Base-by-base conservation (phyloP, 2,329 filamentous ascomycete species). In the Aureobasidium lini region DNA sequence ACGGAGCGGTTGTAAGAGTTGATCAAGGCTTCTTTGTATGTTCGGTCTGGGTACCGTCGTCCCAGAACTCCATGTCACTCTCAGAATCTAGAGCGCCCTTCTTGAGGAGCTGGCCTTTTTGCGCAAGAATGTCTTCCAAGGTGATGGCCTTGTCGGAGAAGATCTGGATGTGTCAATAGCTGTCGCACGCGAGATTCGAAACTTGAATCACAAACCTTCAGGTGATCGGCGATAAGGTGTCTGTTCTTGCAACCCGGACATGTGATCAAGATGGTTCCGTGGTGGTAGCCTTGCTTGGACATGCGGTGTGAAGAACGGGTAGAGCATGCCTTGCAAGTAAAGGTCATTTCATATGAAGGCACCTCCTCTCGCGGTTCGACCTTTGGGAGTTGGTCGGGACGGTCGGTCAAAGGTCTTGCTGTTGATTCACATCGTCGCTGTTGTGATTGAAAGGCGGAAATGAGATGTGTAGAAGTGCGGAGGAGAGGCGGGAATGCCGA, bases 221-320 rank as follows among this genome's bases (percentile, higher is more conserved):
- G 76, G 72, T 99, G 89, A 72, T 99, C 94, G 69, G 85, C 88
- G 67, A 99, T 97, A 65, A 99, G 76, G 76, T 99, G 94, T 28
- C 91, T 83, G 70, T 90, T 92, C 68, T 86, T 85, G 75, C 94
- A 99, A 3, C 79, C 78, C 0, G 94, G 93, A 71, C 94, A 99
- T 36, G 87, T 87, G 64, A 97, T 92, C 60, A 99, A 79, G 4
- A 94, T 87, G 1, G 90, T 93, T 37, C 94, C 94, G 63, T 86
- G 81, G 74, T 97, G 92, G 71, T 99, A 99, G 34, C 90, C 94
- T 70, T 97, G 94, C 74, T 97, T 96, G 32, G 90, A 90, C 67
- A 99, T 80, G 53, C 82, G 82, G 75, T 99, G 95, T 11, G 85
- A 81, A n/a, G 90, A 95, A 60, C 92, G 87, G 37, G 82, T 77